Base-by-base conservation (phyloP, 2,329 filamentous ascomycete species). In the Cercospora sp. region DNA sequence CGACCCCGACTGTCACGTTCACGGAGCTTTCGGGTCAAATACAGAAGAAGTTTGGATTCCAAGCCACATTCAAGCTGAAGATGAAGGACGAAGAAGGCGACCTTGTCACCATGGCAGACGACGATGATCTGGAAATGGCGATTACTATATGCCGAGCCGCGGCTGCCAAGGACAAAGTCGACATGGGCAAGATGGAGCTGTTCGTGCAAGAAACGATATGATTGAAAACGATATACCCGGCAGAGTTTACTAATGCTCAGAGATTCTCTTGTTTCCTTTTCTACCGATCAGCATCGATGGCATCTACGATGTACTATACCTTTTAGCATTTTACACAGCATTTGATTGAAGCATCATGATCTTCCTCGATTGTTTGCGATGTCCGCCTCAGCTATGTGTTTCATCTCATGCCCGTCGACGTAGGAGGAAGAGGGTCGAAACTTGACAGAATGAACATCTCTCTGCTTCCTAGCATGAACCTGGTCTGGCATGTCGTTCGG, bases 51-150 rank as follows among this genome's bases (percentile, higher is more conserved):
- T 97, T 98, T 76, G 89, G 87, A 13, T 84, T 97, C 5, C 51
- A 65, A 83, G 87, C 69, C 87, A 69, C 88, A 66, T 94, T 97
- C 83, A 96, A 94, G 85, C 90, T 97, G 80, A 95, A 95, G 83
- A 88, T 94, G 74, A 88, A 87, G 75, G 93, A 96, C 71, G 95
- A 98, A 73, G 91, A 92, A 73, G 91, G 91, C 3, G 94, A 98
- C 76, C 94, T 97, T 91, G 96, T 99, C 76, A 97, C 94, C 33
- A 90, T 99, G 87, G 93, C 91, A 31, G 95, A 99, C 79, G 92
- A 97, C 79, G 95, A 99, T 76, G 95, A 99, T 81, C 81, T 97
- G 70, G 94, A 98, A 61, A 91, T 97, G 88, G 89, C 92, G 30
- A 85, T 98, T 64, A 86, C 87, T 78, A 86, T 84, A 58, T 89